Evolutionary conservation across 2,329 filamentous ascomycete genomes (phyloP), one percentile per base, ranked within the genome.

Genomic region (Rutstroemia sp.): DNA sequence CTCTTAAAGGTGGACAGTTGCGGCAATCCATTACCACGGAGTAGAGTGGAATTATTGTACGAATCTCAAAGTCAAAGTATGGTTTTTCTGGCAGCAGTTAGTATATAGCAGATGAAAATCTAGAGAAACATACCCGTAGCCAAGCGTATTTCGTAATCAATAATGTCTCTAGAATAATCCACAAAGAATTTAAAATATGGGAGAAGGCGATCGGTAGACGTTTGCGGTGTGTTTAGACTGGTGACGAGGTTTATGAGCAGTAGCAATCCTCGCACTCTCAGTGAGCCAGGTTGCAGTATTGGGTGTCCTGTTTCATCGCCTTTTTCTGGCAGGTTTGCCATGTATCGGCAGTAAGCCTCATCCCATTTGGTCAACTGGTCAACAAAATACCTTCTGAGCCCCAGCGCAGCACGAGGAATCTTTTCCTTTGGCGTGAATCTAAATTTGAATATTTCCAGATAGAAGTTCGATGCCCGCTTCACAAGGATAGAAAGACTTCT

Each of bases 21-120:
- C 83, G 77, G 62, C 83, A 87, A 65, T 85, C 85, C 7, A 81
- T 85, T 6, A 81, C 83, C 14, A 85, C 79, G 3, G 85, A 77
- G 59, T 81, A 87, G 1, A 87, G 74, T 0, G 82, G 80, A 3
- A 81, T 79, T 2, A 87, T 76, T 54, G 86, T 82, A 30, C 83
- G 62, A 34, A 50, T 37, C 42, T 66, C 65, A 27, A 60, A 58
- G 14, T 49, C 54, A 49, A 61, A 64, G 3, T 16, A 52, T 18
- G 49, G 19, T 9, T 52, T 52, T 14, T 25, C 54, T 56, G 27
- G 10, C 8, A 19, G 6, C 4, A 30, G 5, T 56, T 27, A 47
- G 30, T 7, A 38, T 16, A 10, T 38, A 7, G 37, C 9, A 12
- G 23, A 16, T n/a, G 14, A 18, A 18, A 2, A 12, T 34, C 19